Evolutionary conservation across 164 flowering plant species (phyloP).

Genomic region (Macadamia integrifolia): DNA sequence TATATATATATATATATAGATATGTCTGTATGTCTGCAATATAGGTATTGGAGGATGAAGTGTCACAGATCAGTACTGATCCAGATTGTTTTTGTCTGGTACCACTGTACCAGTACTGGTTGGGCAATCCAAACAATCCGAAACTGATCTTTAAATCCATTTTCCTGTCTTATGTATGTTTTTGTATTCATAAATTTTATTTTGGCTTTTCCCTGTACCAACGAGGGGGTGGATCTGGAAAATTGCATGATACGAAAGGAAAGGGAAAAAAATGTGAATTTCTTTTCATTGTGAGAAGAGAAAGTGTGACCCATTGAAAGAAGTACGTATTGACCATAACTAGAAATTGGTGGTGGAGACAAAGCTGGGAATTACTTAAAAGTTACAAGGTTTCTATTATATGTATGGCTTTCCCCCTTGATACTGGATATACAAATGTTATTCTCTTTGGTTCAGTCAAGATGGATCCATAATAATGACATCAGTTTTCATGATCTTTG

Average conservation of each 20-base stretch:
- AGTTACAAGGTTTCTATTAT: not conserved
- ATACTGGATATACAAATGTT: no score
- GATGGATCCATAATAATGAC: not conserved
- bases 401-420: not conserved
- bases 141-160: no score
- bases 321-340: not conserved
- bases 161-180: no score
- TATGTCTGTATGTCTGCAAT: no score
- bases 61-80: no score
- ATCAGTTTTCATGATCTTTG: not conserved
- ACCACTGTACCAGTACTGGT: no score
- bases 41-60: no score
- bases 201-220: no score
- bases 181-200: no score
- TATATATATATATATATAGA: no score
- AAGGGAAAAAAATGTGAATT: not conserved
- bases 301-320: not conserved
- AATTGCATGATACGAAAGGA: not conserved
- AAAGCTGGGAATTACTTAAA: not conserved
- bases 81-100: no score
- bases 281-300: not conserved
- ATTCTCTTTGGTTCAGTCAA: not conserved
- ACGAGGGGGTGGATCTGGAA: not conserved
- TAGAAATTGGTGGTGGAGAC: not conserved
- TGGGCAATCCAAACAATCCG: no score